Evolutionary conservation across 441 rosid species (phyloP).

Genomic region (Gossypium davidsonii): DNA sequence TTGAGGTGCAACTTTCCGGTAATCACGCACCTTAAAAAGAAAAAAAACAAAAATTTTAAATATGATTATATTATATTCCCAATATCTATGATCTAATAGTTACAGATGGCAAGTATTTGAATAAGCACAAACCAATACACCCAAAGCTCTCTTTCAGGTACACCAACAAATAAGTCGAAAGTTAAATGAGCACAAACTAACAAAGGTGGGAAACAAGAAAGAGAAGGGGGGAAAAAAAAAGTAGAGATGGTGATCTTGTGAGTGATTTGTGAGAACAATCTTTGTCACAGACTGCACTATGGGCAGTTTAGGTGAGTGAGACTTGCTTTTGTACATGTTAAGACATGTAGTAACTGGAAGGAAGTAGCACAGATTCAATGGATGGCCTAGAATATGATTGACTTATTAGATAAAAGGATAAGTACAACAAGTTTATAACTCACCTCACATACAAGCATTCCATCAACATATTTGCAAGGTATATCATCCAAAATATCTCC

Average conservation of each 20-base stretch:
- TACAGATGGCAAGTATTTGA: background rate
- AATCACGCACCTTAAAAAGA: conserved; percentile 74
- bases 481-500: conserved; percentile 74
- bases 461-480: conserved; percentile 77
- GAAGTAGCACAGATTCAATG: background rate
- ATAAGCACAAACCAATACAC: background rate
- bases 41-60: conserved; percentile 6
- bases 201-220: background rate
- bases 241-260: background rate
- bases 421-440: conserved; percentile 17
- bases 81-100: background rate
- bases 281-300: background rate
- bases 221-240: background rate
- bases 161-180: background rate
- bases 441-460: conserved; percentile 80
- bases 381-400: background rate
- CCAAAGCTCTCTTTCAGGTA: background rate
- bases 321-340: background rate
- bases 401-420: background rate
- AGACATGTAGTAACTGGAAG: background rate
- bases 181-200: background rate
- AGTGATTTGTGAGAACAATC: background rate
- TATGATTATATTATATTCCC: background rate
- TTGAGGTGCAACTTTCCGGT: conserved; percentile 48
- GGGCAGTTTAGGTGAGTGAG: background rate